These are phyloP conservation scores for Lipomyces mesembrius DNA, from an alignment of 805 yeast genomes.

Conservation along the genomic window DNA sequence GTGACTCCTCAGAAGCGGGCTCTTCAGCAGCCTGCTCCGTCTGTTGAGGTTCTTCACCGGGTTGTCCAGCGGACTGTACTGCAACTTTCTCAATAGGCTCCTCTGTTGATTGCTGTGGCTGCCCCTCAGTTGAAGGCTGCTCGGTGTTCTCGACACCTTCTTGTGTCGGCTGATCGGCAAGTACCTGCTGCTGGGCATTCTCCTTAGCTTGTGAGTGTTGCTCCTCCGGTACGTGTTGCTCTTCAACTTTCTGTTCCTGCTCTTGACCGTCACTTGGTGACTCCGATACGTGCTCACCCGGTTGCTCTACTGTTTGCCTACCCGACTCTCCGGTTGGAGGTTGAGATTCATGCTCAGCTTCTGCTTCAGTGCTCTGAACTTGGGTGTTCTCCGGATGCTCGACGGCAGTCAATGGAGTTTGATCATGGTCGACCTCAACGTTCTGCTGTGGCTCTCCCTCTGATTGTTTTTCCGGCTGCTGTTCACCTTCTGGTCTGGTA, in stretches of 20 bases:
- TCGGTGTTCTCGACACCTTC: background rate
- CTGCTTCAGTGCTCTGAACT: background rate
- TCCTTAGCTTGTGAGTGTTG: background rate
- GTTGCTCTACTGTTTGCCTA: background rate
- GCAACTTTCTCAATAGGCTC: background rate
- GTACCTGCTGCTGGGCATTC: too few relatives aligned
- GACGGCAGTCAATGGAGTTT: background rate
- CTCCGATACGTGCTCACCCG: background rate
- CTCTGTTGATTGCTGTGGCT: background rate
- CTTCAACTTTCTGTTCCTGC: background rate
- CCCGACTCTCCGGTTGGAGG: background rate
- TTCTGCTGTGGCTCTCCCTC: background rate
- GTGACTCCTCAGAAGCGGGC: background rate
- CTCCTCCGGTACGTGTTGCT: background rate
- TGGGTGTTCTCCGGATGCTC: background rate
- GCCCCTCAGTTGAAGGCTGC: background rate
- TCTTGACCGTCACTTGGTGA: background rate
- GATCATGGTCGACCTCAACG: background rate
- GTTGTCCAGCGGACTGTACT: background rate
- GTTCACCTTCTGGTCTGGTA: background rate
- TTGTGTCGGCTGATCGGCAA: too few relatives aligned
- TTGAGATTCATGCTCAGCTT: background rate
- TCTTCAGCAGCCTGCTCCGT: background rate
- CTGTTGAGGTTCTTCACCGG: background rate
- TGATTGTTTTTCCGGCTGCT: background rate